Base-by-base conservation (phyloP, 768 basidiomycete genomes). In the Boletus bicolor region DNA sequence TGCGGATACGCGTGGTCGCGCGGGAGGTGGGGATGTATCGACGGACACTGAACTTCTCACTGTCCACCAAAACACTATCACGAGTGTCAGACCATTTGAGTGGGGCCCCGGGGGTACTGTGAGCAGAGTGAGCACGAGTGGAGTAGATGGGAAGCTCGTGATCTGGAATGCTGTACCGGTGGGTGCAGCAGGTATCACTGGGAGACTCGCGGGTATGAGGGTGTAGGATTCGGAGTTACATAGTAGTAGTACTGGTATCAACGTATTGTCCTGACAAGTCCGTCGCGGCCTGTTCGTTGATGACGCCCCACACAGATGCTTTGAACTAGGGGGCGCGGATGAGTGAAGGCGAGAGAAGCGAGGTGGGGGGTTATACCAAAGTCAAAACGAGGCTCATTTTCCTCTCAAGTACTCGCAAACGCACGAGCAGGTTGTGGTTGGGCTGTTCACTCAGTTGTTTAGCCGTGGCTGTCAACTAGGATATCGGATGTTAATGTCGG, bases 51-150 rank as follows among this genome's bases (percentile, higher is more conserved):
- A 95, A 68, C 74, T 96, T 49, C 75, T 82, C 65, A 98, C 97
- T 14, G 81, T 97, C 48, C 97, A 98, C 69, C 97, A 98, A 80
- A 99, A 99, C 76, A 97, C 95, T 37, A 97, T 99, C 73, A 98
- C 93, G n/a, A 87, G 80, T 62, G 79, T 98, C 39, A 77, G 93
- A 54, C 76, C 90, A 28, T 97, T 90, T 65, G 87, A 87, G 58
- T 51, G 50, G 55, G 76, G 74, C 2, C 60, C 65, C 4, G 79
- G 77, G 12, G 86, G 83, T 0, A 73, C 75, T 2, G 86, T 98
- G 5, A 77, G 73, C 45, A 82, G 82, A 65, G 87, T 99, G 57
- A 93, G 90, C 70, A 97, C 95, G 19, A 87, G 86, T 15, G 97
- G 95, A 2, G 91, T 95, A 35, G 97, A 98, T 73, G 97, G 97